Conservation (phyloP, 2,329 filamentous ascomycete species). For the Phyllosticta citriasiana region DNA sequence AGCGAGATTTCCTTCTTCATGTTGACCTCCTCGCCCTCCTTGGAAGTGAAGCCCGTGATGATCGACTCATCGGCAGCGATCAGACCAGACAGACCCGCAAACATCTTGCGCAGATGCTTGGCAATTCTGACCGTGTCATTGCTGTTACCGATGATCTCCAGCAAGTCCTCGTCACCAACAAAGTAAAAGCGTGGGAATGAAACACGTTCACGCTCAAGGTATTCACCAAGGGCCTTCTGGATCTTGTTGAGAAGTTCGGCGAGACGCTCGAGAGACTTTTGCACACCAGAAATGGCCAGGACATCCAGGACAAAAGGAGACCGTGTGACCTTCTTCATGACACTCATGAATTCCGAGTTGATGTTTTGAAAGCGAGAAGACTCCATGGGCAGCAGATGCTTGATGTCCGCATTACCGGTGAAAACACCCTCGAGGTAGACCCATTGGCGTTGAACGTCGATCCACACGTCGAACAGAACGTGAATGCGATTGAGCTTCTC, state of each 20-base stretch:
- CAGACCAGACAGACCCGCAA: constrained; percentile 85
- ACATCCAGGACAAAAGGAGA: constrained; percentile 93
- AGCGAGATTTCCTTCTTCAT: constrained; percentile 88
- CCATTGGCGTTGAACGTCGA: constrained; percentile 99
- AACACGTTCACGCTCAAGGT: constrained; percentile 92
- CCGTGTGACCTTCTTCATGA: constrained; percentile 99
- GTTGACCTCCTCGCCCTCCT: constrained; percentile 81
- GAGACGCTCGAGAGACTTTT: constrained; percentile 88
- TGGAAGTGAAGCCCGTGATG: constrained; percentile 88
- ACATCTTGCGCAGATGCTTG: constrained; percentile 99
- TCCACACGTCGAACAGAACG: constrained; percentile 98
- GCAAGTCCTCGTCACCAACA: constrained; percentile 92
- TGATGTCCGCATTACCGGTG: constrained; percentile 97
- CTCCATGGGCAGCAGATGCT: constrained; percentile 91
- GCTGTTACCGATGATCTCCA: constrained; percentile 99
- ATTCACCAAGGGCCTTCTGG: constrained; percentile 95
- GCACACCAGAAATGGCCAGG: constrained; percentile 86
- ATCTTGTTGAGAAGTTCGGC: constrained; percentile 99
- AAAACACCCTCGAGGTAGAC: constrained; percentile 99
- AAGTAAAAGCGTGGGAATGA: constrained; percentile 99
- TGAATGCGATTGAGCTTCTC: constrained; percentile 96
- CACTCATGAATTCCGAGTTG: constrained; percentile 96
- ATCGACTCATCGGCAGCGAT: constrained; percentile 82
- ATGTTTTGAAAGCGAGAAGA: constrained; percentile 98
- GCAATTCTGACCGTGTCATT: constrained; percentile 93